A percentile compares a stretch with the other conserved stretches of the same genome.
Evolutionary conservation across 768 basidiomycete species (phyloP).

Genomic region (Leccinum boreale): DNA sequence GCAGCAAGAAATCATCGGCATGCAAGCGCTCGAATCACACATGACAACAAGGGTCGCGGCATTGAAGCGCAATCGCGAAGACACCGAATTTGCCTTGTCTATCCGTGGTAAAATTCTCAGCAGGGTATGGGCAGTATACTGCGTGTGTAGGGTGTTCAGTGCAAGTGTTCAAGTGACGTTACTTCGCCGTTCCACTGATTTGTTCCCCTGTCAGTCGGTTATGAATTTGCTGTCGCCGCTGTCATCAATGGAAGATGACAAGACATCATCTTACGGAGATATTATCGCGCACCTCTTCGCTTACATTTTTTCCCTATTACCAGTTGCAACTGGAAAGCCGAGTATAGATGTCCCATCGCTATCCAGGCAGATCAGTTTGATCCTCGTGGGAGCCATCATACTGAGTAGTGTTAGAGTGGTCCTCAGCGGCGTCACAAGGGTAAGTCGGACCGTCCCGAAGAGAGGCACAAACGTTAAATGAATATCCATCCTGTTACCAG

Average conservation of each 20-base stretch:
- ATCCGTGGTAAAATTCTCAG: constrained; percentile 52
- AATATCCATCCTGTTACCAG: constrained; percentile 30
- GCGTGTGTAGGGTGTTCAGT: constrained; percentile 56
- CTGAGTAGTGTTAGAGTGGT: constrained; percentile 69
- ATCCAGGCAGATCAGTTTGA: constrained; percentile 58
- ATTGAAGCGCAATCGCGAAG: constrained; percentile 47
- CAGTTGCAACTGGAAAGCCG: constrained; percentile 27
- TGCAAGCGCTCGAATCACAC: constrained; percentile 65
- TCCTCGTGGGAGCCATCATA: constrained; percentile 75
- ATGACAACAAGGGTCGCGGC: constrained; percentile 57
- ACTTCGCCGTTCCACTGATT: constrained; percentile 15
- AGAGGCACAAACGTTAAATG: not conserved
- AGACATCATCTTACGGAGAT: constrained; percentile 41
- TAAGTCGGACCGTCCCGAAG: constrained; percentile 24
- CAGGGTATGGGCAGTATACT: constrained; percentile 63
- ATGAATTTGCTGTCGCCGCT: constrained; percentile 33
- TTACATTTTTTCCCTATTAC: constrained; percentile 38
- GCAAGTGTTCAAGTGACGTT: constrained; percentile 39
- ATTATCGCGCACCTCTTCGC: constrained; percentile 41
- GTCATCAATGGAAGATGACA: constrained; percentile 32
- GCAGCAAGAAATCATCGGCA: constrained; percentile 57
- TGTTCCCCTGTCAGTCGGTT: constrained; percentile 24
- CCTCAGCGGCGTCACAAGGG: constrained; percentile 63
- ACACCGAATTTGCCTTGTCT: constrained; percentile 50
- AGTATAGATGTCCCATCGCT: constrained; percentile 38